These are phyloP conservation scores for Centrapalus pauciflorus DNA, from an alignment of 129 eudicot genomes.

Conservation along the genomic window DNA sequence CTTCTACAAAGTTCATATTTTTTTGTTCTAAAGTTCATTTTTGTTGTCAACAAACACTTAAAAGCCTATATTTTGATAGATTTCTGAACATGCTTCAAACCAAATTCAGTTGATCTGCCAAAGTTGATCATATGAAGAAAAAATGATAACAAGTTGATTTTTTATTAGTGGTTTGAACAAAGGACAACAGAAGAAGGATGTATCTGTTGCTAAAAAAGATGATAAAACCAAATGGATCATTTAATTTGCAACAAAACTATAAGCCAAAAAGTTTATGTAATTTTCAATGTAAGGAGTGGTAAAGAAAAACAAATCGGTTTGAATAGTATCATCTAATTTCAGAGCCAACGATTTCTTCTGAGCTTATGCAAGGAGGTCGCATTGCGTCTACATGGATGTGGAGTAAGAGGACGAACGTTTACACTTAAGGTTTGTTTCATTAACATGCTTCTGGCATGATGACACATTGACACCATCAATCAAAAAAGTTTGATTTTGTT, in stretches of 20 bases:
- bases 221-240: not conserved
- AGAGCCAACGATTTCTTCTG: constrained; percentile 53
- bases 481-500: not conserved
- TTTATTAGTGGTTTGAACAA: not conserved
- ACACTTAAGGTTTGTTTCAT: constrained; percentile 61
- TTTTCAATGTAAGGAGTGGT: not conserved
- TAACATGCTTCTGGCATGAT: not conserved
- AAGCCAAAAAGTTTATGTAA: not conserved
- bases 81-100: not conserved
- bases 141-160: not conserved
- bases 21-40: not conserved
- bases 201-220: not conserved
- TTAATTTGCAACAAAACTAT: not conserved
- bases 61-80: not conserved
- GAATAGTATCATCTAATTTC: constrained; percentile 19
- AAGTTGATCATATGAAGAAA: not conserved
- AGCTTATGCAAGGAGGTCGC: constrained; percentile 88
- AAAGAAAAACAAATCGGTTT: not conserved
- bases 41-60: not conserved
- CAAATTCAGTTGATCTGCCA: not conserved
- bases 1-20: not conserved
- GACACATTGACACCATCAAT: too few relatives aligned
- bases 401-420: constrained; percentile 68
- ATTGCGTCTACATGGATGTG: constrained; percentile 80
- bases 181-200: not conserved